Evolutionary conservation across 2,329 filamentous ascomycete genomes (phyloP).

Genomic region (Lojkania enalia): DNA sequence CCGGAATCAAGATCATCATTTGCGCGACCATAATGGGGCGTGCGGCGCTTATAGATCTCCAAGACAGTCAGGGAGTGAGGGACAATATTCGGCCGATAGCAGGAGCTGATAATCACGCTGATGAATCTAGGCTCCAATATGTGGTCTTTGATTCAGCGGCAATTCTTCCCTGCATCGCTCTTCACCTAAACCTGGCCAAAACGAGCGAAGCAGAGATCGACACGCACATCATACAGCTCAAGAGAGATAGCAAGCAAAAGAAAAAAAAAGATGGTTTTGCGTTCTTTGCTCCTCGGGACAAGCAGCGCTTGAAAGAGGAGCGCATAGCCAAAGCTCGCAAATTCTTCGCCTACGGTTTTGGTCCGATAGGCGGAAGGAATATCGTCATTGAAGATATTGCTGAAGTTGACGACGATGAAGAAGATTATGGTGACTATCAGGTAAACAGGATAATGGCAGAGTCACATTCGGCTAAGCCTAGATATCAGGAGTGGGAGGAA

Average conservation of each 20-base stretch:
- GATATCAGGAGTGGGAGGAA: no score
- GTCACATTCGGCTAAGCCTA: no score
- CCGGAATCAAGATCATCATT: constrained; percentile 49
- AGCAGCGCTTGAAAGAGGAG: constrained; percentile 44
- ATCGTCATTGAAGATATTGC: constrained; percentile 54
- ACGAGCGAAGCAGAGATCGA: constrained; percentile 1
- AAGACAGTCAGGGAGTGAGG: constrained; percentile 35
- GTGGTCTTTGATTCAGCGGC: constrained; percentile 50
- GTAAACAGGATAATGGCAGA: background rate
- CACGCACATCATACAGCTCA: constrained; percentile 20
- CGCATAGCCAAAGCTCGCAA: constrained; percentile 49
- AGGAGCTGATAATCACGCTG: constrained; percentile 27
- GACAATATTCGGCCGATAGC: background rate
- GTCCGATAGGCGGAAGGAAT: constrained; percentile 46
- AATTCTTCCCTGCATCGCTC: constrained; percentile 52
- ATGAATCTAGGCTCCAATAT: constrained; percentile 46
- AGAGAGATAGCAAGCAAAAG: background rate
- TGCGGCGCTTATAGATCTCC: constrained; percentile 31
- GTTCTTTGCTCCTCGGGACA: constrained; percentile 39
- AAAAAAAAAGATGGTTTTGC: no score
- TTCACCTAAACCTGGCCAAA: constrained; percentile 49
- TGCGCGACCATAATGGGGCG: constrained; percentile 55
- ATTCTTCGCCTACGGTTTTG: constrained; percentile 54
- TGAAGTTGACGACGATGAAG: constrained; percentile 32
- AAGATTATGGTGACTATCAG: constrained; percentile 17